These are phyloP conservation scores for Agrocybe praecox DNA, from an alignment of 768 basidiomycete genomes.

Conservation along the genomic window DNA sequence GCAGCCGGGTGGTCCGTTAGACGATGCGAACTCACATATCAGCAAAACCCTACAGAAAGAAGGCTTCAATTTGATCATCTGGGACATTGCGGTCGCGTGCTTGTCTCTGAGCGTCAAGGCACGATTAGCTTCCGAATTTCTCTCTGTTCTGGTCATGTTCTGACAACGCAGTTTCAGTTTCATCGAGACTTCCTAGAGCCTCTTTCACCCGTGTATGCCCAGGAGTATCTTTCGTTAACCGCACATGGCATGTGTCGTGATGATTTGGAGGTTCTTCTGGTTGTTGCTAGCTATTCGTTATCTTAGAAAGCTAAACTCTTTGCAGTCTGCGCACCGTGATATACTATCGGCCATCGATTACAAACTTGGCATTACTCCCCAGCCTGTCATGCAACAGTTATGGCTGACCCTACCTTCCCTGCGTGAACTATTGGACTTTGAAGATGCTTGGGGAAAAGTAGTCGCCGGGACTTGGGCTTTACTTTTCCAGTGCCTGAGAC, in stretches of 20 bases:
- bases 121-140: not conserved
- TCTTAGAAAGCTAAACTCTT: conserved; percentile 3
- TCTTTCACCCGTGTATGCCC: conserved; percentile 50
- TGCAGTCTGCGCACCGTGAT: conserved; percentile 58
- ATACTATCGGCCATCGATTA: conserved; percentile 50
- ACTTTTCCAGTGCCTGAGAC: conserved; percentile 42
- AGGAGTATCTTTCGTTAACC: conserved; percentile 53
- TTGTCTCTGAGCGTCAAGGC: conserved; percentile 68
- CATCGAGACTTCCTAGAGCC: conserved; percentile 67
- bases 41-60: conserved; percentile 21
- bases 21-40: conserved; percentile 4
- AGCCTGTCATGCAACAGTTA: conserved; percentile 59
- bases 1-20: not conserved
- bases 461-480: conserved; percentile 50
- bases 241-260: conserved; percentile 46
- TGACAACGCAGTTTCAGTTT: conserved; percentile 37
- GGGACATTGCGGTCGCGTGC: conserved; percentile 63
- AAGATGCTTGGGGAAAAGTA: conserved; percentile 48
- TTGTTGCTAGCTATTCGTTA: conserved; percentile 1
- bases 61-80: conserved; percentile 36
- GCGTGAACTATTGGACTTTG: conserved; percentile 39
- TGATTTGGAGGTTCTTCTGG: conserved; percentile 52
- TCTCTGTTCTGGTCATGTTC: not conserved
- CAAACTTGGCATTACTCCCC: conserved; percentile 53
- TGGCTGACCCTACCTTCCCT: conserved; percentile 59